These are phyloP conservation scores for Castanea crenata DNA, from an alignment of 306 rosid species.

Conservation along the genomic window DNA sequence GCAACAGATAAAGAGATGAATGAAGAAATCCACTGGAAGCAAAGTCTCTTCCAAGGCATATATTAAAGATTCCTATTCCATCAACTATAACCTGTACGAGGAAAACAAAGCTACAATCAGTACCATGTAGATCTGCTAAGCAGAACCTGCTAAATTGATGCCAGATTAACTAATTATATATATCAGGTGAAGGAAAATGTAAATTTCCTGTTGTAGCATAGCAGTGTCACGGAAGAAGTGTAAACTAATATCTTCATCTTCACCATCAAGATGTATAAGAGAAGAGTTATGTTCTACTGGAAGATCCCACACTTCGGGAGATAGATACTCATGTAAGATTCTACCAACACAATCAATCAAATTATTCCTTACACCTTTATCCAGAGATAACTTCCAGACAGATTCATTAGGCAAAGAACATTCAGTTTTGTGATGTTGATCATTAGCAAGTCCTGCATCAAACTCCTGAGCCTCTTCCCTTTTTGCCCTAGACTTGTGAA, in stretches of 20 bases:
- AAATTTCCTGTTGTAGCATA: slow-evolving; percentile 79
- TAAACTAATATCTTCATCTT: slow-evolving; percentile 53
- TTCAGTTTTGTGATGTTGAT: slow-evolving; percentile 34
- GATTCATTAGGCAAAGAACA: slow-evolving; percentile 28
- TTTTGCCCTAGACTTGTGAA: slow-evolving; percentile 45
- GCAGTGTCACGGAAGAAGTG: slow-evolving; percentile 73
- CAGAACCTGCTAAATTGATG: slow-evolving; percentile 9
- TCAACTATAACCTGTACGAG: slow-evolving; percentile 83
- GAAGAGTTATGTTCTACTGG: slow-evolving; percentile 47
- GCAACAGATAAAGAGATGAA: slow-evolving; percentile 84
- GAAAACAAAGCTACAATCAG: slow-evolving; percentile 30
- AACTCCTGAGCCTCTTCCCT: slow-evolving; percentile 32
- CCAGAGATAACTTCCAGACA: slow-evolving; percentile 56
- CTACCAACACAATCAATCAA: slow-evolving; percentile 76
- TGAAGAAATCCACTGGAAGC: slow-evolving; percentile 83
- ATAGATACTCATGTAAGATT: slow-evolving; percentile 79
- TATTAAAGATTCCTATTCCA: slow-evolving; percentile 77
- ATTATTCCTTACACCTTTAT: slow-evolving; percentile 51
- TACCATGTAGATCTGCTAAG: slow-evolving; percentile 14
- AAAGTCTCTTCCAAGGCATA: slow-evolving; percentile 81
- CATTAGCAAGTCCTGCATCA: slow-evolving; percentile 6
- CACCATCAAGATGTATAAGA: slow-evolving; percentile 39
- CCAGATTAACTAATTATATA: slow-evolving; percentile 24
- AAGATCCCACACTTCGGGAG: slow-evolving; percentile 86
- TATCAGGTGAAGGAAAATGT: slow-evolving; percentile 23